phyloP scores from a whole-genome alignment of 257 asterid species.

The Gentiana dahurica region DNA sequence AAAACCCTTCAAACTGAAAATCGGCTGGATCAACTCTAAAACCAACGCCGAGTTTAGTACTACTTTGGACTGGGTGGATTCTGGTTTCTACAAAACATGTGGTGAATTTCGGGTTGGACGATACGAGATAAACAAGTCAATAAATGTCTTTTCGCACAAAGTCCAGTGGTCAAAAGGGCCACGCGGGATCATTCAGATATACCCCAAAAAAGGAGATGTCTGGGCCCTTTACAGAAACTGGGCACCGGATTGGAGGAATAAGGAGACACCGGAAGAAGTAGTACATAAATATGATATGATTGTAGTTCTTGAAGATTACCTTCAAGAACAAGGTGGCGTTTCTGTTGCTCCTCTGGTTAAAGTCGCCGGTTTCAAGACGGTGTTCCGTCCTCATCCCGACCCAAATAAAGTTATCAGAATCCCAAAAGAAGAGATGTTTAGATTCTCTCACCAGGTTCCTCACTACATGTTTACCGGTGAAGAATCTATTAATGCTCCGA shows the following conservation, averaged over 20 bases:
- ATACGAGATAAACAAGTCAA: slow-evolving; percentile 31
- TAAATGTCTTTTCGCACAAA: slow-evolving; percentile 62
- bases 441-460: slow-evolving; percentile 72
- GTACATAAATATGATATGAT: slow-evolving; percentile 64
- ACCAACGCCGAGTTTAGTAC: slow-evolving; percentile 46
- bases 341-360: slow-evolving; percentile 52
- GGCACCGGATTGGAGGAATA: slow-evolving; percentile 63
- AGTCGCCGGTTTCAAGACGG: slow-evolving; percentile 59
- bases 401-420: slow-evolving; percentile 28
- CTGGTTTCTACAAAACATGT: slow-evolving; percentile 67
- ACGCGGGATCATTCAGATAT: slow-evolving; percentile 41
- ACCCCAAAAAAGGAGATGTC: slow-evolving; percentile 59
- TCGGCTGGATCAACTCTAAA: slow-evolving; percentile 76
- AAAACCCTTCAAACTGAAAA: slow-evolving; percentile 54
- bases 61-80: slow-evolving; percentile 48
- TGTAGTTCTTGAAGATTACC: slow-evolving; percentile 44
- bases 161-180: slow-evolving; percentile 47
- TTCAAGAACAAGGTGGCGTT: slow-evolving; percentile 24
- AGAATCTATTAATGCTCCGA: slow-evolving; percentile 48
- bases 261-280: slow-evolving; percentile 45
- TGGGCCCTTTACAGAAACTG: slow-evolving; percentile 79
- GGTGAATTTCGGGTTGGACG: slow-evolving; percentile 70
- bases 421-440: slow-evolving; percentile 60
- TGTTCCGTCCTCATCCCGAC: slow-evolving; percentile 44
- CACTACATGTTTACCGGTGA: slow-evolving; percentile 38